A percentile compares a stretch with the other conserved stretches of the same genome.
These are phyloP conservation scores for Lactifluus rugatus DNA, from an alignment of 768 basidiomycete genomes.

Conservation along the genomic window DNA sequence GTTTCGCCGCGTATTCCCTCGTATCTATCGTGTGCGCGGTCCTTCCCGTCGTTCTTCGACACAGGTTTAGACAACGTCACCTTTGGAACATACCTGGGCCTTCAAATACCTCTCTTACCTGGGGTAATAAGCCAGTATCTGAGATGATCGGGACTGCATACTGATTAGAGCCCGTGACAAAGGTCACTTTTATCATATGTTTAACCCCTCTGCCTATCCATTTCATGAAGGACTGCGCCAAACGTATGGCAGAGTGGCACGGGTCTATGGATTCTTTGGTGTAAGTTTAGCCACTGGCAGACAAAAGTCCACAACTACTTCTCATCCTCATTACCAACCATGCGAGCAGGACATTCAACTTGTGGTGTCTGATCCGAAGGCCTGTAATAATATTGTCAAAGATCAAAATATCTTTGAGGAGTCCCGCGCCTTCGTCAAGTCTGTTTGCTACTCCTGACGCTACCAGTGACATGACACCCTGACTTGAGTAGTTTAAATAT, in stretches of 20 bases:
- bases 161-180: too few relatives aligned
- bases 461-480: not conserved
- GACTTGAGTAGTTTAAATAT: not conserved
- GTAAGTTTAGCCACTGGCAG: not conserved
- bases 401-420: not conserved
- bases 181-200: too few relatives aligned
- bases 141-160: too few relatives aligned
- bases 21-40: not conserved
- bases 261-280: not conserved
- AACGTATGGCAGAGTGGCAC: too few relatives aligned
- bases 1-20: not conserved
- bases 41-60: not conserved
- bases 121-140: too few relatives aligned
- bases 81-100: too few relatives aligned
- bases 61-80: too few relatives aligned
- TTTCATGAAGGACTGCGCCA: too few relatives aligned
- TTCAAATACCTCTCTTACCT: too few relatives aligned
- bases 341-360: not conserved
- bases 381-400: not conserved
- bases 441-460: not conserved
- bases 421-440: not conserved
- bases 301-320: not conserved
- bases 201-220: too few relatives aligned
- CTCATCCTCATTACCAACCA: not conserved
- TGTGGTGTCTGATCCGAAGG: conserved; percentile 4